Evolutionary conservation across 176 grass and related monocot genomes (phyloP).

Genomic region (Hordeum marinum): DNA sequence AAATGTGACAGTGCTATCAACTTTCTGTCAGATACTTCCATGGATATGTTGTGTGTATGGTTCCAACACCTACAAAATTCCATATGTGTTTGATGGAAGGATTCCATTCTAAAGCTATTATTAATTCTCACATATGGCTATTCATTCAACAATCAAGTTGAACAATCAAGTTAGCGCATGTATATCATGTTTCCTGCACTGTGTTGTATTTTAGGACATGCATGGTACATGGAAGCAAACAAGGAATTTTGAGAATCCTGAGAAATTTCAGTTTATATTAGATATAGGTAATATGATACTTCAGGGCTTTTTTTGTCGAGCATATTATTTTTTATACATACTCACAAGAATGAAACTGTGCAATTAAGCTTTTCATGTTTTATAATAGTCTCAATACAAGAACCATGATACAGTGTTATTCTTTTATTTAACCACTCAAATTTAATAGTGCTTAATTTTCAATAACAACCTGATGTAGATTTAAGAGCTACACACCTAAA

Average conservation of each 20-base stretch:
- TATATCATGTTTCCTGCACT: not conserved
- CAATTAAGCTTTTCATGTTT: too few relatives aligned
- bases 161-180: not conserved
- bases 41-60: not conserved
- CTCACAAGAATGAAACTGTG: too few relatives aligned
- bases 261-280: too few relatives aligned
- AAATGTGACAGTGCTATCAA: not conserved
- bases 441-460: too few relatives aligned
- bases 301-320: too few relatives aligned
- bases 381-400: too few relatives aligned
- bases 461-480: too few relatives aligned
- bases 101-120: not conserved
- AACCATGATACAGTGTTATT: too few relatives aligned
- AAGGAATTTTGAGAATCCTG: not conserved
- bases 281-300: too few relatives aligned
- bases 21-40: not conserved
- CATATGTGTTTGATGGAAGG: not conserved
- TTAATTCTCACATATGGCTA: not conserved
- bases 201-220: not conserved
- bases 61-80: not conserved
- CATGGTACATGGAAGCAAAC: not conserved
- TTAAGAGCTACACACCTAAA: too few relatives aligned
- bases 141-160: not conserved
- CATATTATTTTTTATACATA: too few relatives aligned
- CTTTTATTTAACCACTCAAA: too few relatives aligned